Base-by-base conservation (phyloP, 768 basidiomycete genomes). In the Lactifluus subvellereus region DNA sequence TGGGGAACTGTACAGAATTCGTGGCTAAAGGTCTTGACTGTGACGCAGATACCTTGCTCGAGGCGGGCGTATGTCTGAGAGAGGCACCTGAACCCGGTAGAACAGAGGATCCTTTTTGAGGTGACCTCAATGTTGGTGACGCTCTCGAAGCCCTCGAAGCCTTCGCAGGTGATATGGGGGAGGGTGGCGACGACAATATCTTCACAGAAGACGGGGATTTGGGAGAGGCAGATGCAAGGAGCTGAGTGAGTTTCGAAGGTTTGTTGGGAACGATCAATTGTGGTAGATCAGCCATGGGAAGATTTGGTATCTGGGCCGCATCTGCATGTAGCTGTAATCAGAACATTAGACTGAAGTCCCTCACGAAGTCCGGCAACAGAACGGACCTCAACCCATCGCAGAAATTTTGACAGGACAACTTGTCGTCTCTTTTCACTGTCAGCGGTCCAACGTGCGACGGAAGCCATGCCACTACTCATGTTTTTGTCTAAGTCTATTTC, bases 401-500 rank as follows among this genome's bases (percentile, higher is more conserved):
- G 74, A 37, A 94, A 74, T 69, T 89, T 93, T 18, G 71, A 65
- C 30, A 77, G 77, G 66, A 92, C 80, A 57, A 82, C 76, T 58
- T 77, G 74, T 59, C 84, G 82, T 58, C 91, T 82, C 38, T 74
- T 75, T 59, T 89, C 88, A 42, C 81, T 75, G 49, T 79, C 84
- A 33, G 87, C 83, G 3, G 91, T 91, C 91, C 91, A 94, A 60
- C 89, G 83, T 57, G 91, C 91, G 49, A 94, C 88, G 33, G 91
- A 88, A 42, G 89, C 89, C 87, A 93, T 92, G n/a, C 91, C 89
- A 50, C 82, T 84, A 22, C 77, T 77, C 86, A 89, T 85, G 68
- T 82, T 84, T 74, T 88, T 89, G 74, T 90, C 88, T 59, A 91
- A 82, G 69, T 91, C 84, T 77, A 90, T 87, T 68, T 92, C 89